Base-by-base conservation (phyloP, 257 asterid species). In the Solanum pennellii region DNA sequence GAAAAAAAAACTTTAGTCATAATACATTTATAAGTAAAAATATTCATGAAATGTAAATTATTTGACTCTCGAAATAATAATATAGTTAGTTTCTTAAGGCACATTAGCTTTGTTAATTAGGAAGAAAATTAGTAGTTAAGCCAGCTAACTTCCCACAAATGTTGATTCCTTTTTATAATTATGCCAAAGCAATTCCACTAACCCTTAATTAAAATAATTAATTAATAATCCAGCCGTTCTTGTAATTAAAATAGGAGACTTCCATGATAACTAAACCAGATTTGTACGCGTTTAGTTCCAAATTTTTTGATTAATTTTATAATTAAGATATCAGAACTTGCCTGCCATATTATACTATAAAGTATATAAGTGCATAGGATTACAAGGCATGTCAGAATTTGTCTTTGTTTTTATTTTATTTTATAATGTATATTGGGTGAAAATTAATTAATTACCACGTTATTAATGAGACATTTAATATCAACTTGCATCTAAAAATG, bases 371-470 rank as follows among this genome's bases (percentile, higher is more conserved):
- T 37, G 75, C 87, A 73, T 88, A 72, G 84, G 79, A 74, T 88
- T 39, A 72, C 41, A 71, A 73, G 76, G 86, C 47, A 29, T 89
- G 94, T 92, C 96, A 89, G 96, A 90, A 88, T 23, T 66, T 91
- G 96, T 94, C 93, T 88, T 52, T 84, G 72, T 56, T 76, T 83
- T 74, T 31, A 71, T 31, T 71, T 71, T 71, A 71, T 25, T 73
- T 18, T 74, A 79, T 25, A 77, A 77, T 7, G 25, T 74, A 71
- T 27, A 13, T 10, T 66, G 41, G 62, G 2, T 91, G 14, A 23
- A 33, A 47, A 47, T 33, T 49, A 37, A 83, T 33, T 77, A 84
- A 84, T 87, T 52, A 83, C 74, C 68, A 76, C 21, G 89, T 71
- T 74, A 33, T 82, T 47, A 47, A 69, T 86, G 80, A 56, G 59